A percentile compares a stretch with the other conserved stretches of the same genome.
Conservation (phyloP, 768 basidiomycete species). For the Mycena kentingensis region DNA sequence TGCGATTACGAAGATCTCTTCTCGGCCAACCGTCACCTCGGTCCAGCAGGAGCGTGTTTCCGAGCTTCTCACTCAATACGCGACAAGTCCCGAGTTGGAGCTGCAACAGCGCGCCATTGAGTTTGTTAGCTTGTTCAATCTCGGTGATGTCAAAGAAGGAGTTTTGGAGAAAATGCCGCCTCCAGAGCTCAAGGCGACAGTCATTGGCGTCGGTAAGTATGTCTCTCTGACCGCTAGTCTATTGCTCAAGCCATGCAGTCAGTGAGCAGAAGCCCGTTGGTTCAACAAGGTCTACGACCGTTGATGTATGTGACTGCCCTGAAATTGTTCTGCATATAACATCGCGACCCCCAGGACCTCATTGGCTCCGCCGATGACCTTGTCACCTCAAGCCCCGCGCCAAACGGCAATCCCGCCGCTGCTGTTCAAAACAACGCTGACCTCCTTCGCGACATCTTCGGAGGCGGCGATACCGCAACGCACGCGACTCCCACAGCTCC, state of each 20-base stretch:
- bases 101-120: slow-evolving; percentile 96
- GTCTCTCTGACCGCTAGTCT: background rate
- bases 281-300: slow-evolving; percentile 68
- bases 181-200: slow-evolving; percentile 95
- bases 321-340: slow-evolving; percentile 1
- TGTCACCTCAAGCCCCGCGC: slow-evolving; percentile 40
- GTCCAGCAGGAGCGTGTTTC: slow-evolving; percentile 78
- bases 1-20: slow-evolving; percentile 86
- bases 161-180: slow-evolving; percentile 99
- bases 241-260: slow-evolving; percentile 48
- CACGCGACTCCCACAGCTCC: slow-evolving; percentile 46
- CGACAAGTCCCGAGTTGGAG: slow-evolving; percentile 89
- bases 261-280: slow-evolving; percentile 97
- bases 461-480: slow-evolving; percentile 41
- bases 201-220: slow-evolving; percentile 82
- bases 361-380: slow-evolving; percentile 71
- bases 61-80: slow-evolving; percentile 76
- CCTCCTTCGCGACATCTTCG: slow-evolving; percentile 92
- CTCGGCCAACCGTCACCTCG: slow-evolving; percentile 67
- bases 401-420: slow-evolving; percentile 43
- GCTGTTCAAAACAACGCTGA: slow-evolving; percentile 83
- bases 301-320: slow-evolving; percentile 64
- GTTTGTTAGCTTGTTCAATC: slow-evolving; percentile 81
- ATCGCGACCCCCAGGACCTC: slow-evolving; percentile 56
- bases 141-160: slow-evolving; percentile 76